Evolutionary conservation across 495 filamentous ascomycete genomes (phyloP).

Genomic region (Tuber indicum): DNA sequence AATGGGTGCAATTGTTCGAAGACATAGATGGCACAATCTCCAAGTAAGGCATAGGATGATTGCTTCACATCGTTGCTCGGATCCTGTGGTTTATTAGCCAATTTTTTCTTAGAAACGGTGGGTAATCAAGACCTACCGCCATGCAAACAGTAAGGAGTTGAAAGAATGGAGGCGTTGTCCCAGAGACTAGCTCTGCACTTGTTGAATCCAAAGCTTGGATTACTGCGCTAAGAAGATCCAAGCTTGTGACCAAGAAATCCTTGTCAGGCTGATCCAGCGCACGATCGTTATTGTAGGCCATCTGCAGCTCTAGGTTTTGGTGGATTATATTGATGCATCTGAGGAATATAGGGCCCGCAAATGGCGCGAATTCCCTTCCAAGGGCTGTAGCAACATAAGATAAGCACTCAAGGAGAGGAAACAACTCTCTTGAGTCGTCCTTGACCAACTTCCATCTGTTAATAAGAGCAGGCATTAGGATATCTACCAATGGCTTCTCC

Average conservation of each 20-base stretch:
- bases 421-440: conserved; percentile 87
- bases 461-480: conserved; percentile 92
- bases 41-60: conserved; percentile 90
- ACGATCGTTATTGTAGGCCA: conserved; percentile 57
- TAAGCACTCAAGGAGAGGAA: conserved; percentile 88
- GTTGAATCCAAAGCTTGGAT: conserved; percentile 84
- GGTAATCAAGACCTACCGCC: conserved; percentile 44
- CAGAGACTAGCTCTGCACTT: conserved; percentile 66
- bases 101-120: not conserved
- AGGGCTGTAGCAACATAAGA: conserved; percentile 90
- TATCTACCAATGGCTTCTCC: conserved; percentile 65
- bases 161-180: conserved; percentile 76
- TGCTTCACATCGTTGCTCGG: conserved; percentile 87
- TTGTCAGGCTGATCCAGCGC: conserved; percentile 79
- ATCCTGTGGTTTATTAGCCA: conserved; percentile 51
- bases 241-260: conserved; percentile 92
- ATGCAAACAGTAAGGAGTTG: conserved; percentile 85
- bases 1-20: conserved; percentile 73
- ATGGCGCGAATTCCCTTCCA: conserved; percentile 72
- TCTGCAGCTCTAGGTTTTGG: conserved; percentile 71
- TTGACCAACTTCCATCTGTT: conserved; percentile 78
- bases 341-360: conserved; percentile 72
- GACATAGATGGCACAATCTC: conserved; percentile 93
- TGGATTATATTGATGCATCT: conserved; percentile 88
- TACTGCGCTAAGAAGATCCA: conserved; percentile 88